These are phyloP conservation scores for Talaromyces thailandensis DNA, from an alignment of 495 filamentous ascomycete genomes.

Conservation along the genomic window DNA sequence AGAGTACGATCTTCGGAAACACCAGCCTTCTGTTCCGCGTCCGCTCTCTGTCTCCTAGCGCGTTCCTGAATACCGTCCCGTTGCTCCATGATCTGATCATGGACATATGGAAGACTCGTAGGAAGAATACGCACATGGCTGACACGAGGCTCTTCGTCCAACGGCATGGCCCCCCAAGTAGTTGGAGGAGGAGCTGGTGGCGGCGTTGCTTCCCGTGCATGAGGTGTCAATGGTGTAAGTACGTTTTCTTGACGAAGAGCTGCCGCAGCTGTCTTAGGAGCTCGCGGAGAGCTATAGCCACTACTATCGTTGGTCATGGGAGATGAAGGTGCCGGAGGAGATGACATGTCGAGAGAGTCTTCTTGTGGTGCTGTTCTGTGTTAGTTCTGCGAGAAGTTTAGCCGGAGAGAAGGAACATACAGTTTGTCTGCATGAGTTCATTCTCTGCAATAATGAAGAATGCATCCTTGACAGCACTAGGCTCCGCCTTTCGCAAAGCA, in stretches of 20 bases:
- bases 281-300: constrained; percentile 10
- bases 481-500: constrained; percentile 81
- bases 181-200: not conserved
- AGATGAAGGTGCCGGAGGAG: constrained; percentile 11
- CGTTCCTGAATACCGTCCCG: constrained; percentile 40
- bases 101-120: constrained; percentile 80
- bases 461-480: constrained; percentile 96
- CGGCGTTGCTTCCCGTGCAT: constrained; percentile 5
- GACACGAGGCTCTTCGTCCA: constrained; percentile 29
- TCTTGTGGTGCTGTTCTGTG: constrained; percentile 28
- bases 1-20: constrained; percentile 37
- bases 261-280: constrained; percentile 15
- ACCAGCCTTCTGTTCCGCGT: constrained; percentile 22
- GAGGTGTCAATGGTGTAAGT: constrained; percentile 9
- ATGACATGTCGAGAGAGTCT: constrained; percentile 25
- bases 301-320: constrained; percentile 14
- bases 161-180: constrained; percentile 13
- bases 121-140: constrained; percentile 86
- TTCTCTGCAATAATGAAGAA: constrained; percentile 97
- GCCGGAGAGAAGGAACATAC: constrained; percentile 33
- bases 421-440: constrained; percentile 91
- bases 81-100: constrained; percentile 79
- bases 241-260: constrained; percentile 15
- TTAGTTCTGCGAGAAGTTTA: constrained; percentile 10
- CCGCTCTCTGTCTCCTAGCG: constrained; percentile 24